Percentiles rank a stretch among this genome's conserved stretches.
phyloP scores from a whole-genome alignment of 116 monocot genomes.

The Iris pallida region DNA sequence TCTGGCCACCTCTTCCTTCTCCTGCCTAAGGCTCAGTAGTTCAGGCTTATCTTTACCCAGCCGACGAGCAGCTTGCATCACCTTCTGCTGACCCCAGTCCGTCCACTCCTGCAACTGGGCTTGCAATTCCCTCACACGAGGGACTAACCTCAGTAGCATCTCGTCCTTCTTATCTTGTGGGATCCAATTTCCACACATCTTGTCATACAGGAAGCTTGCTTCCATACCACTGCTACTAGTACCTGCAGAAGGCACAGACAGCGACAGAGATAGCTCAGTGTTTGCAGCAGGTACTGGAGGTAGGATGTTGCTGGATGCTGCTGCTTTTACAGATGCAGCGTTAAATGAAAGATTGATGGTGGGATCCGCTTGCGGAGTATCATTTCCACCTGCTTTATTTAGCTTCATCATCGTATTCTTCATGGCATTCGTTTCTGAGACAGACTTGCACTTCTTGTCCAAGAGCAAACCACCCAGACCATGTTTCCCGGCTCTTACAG shows the following conservation, averaged over 20 bases:
- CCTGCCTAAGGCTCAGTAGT: constrained; percentile 71
- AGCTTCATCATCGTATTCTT: constrained; percentile 9
- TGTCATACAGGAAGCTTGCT: constrained; percentile 23
- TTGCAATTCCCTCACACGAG: constrained; percentile 51
- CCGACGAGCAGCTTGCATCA: constrained; percentile 84
- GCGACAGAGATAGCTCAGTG: constrained; percentile 73
- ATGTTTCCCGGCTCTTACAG: constrained; percentile 12
- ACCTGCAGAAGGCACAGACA: constrained; percentile 30
- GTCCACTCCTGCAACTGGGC: constrained; percentile 74
- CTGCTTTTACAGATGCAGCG: constrained; percentile 13
- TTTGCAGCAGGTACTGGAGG: constrained; percentile 33
- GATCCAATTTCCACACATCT: constrained; percentile 30
- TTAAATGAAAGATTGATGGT: constrained; percentile 27
- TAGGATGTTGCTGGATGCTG: constrained; percentile 10
- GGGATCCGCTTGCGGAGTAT: constrained; percentile 14
- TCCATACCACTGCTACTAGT: constrained; percentile 5
- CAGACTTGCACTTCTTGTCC: constrained; percentile 5
- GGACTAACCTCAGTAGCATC: constrained; percentile 49
- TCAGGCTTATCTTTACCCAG: constrained; percentile 76
- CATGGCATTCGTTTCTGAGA: constrained; percentile 6
- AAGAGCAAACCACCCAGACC: constrained; percentile 6
- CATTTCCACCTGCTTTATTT: constrained; percentile 26
- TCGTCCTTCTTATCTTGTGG: constrained; percentile 68
- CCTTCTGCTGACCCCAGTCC: constrained; percentile 91
- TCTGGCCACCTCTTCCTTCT: constrained; percentile 69